These are phyloP conservation scores for Xanthoceras sorbifolium DNA, from an alignment of 345 rosid genomes.

Conservation along the genomic window DNA sequence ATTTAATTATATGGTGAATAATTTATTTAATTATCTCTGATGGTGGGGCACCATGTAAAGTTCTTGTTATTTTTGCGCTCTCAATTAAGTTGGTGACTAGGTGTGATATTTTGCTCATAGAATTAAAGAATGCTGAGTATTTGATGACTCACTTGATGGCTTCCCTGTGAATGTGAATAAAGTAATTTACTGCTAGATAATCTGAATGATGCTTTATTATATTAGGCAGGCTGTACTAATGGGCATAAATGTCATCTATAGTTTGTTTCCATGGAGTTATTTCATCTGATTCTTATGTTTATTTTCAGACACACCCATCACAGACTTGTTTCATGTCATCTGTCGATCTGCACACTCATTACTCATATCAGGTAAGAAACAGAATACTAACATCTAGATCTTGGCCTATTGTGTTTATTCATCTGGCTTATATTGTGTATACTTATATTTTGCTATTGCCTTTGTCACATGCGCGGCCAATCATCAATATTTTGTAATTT, in stretches of 20 bases:
- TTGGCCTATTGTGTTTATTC: not conserved
- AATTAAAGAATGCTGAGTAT: not conserved
- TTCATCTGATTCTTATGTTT: conserved; percentile 26
- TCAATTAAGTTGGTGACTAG: not conserved
- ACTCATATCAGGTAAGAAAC: conserved; percentile 83
- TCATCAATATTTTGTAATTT: not conserved
- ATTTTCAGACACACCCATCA: conserved; percentile 90
- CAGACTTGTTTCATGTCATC: conserved; percentile 99
- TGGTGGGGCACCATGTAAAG: not conserved
- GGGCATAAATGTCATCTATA: not conserved
- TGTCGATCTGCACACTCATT: conserved; percentile 97
- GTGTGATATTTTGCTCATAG: not conserved
- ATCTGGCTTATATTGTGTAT: too few relatives aligned
- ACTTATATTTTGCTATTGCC: not conserved
- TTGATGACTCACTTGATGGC: not conserved
- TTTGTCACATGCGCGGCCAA: not conserved
- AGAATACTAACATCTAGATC: conserved; percentile 1
- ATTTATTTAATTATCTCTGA: not conserved
- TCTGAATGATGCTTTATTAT: not conserved
- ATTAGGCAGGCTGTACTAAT: not conserved
- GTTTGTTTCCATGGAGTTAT: not conserved
- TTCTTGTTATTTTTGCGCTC: not conserved
- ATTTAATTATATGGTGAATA: not conserved
- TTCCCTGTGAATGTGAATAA: not conserved
- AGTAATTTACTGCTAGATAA: not conserved